A percentile compares a stretch with the other conserved stretches of the same genome.
Conservation (phyloP, 2,329 filamentous ascomycete species). For the Arthroderma sp. region DNA sequence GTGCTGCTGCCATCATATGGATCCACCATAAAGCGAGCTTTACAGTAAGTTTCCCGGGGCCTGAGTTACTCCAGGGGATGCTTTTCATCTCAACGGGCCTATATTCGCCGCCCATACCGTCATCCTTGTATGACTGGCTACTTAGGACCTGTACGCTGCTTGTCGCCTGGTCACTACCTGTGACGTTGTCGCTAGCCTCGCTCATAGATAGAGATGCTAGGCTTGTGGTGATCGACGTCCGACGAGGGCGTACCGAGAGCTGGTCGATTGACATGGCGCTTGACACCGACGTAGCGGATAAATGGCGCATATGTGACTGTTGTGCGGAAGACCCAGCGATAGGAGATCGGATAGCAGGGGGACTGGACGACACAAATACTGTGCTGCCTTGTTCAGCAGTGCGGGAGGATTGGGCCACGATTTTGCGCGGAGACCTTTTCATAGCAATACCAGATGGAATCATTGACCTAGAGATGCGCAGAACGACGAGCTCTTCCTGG, state of each 20-base stretch:
- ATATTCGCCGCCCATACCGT: background rate
- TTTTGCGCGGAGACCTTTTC: background rate
- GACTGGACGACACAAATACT: background rate
- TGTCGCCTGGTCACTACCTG: background rate
- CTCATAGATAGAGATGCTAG: background rate
- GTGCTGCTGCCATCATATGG: slow-evolving; percentile 12
- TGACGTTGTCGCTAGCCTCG: background rate
- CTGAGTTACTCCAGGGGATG: slow-evolving; percentile 9
- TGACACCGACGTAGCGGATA: background rate
- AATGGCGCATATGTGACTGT: background rate
- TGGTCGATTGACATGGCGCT: background rate
- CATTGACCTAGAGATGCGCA: slow-evolving; percentile 6
- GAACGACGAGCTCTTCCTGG: slow-evolving; percentile 7
- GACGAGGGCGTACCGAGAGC: background rate
- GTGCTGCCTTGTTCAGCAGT: background rate
- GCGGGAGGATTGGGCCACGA: background rate
- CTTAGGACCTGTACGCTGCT: background rate
- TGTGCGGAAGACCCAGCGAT: background rate
- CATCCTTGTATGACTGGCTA: background rate
- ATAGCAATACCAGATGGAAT: slow-evolving; percentile 8
- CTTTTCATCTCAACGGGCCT: slow-evolving; percentile 11
- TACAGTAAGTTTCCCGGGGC: slow-evolving; percentile 7
- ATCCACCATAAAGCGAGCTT: slow-evolving; percentile 13
- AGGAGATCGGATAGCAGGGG: background rate
- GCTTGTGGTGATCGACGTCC: background rate